phyloP scores from a whole-genome alignment of 2,329 filamentous ascomycete genomes.

The Scedosporium dehoogii region DNA sequence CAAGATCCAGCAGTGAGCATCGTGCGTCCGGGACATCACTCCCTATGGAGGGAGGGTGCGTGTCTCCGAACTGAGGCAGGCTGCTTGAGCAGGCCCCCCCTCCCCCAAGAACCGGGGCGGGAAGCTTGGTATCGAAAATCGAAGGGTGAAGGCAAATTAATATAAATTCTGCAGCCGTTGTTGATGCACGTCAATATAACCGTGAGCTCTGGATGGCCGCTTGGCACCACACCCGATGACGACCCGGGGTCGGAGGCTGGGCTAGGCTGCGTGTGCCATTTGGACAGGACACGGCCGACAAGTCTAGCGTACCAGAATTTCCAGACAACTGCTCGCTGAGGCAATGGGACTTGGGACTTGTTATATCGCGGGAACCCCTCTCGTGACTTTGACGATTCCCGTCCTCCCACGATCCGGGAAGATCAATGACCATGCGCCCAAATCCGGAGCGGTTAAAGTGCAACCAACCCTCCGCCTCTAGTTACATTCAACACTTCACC shows the following conservation, averaged over 20 bases:
- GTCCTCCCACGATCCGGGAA: neutral
- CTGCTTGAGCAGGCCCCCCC: too few relatives aligned
- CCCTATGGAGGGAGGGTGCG: neutral
- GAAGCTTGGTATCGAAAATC: neutral
- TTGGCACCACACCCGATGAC: neutral
- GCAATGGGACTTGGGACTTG: neutral
- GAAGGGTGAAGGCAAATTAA: neutral
- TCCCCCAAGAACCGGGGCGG: neutral
- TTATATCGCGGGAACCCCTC: neutral
- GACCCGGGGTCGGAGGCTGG: neutral
- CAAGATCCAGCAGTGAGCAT: neutral
- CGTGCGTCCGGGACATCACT: neutral
- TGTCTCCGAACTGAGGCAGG: too few relatives aligned
- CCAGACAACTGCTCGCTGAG: neutral
- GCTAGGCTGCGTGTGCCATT: neutral
- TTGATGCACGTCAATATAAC: conserved; percentile 6
- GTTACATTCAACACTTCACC: neutral
- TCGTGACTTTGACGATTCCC: neutral
- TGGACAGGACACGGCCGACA: neutral
- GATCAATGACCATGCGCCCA: neutral
- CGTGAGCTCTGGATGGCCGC: neutral
- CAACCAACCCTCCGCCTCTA: neutral
- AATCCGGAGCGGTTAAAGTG: conserved; percentile 3
- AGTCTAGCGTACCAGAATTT: neutral
- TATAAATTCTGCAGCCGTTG: conserved; percentile 1